These are phyloP conservation scores for Penicillium italicum DNA, from an alignment of 2,329 filamentous ascomycete species.

Conservation along the genomic window DNA sequence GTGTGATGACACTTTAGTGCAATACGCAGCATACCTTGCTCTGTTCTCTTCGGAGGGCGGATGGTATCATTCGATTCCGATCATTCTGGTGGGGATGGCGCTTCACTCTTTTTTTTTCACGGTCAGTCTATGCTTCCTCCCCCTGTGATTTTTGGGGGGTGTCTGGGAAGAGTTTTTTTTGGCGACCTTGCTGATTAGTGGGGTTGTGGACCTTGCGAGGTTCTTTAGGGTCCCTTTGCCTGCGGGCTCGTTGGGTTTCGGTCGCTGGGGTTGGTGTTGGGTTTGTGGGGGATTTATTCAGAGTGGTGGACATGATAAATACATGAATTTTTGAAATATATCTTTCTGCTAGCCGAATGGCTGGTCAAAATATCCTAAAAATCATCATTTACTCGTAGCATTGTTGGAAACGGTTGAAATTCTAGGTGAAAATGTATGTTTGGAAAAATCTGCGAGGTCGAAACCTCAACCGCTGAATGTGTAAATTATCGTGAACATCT, in stretches of 20 bases:
- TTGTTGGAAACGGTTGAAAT: not conserved
- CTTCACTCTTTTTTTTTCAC: constrained; percentile 54
- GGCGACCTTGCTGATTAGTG: constrained; percentile 38
- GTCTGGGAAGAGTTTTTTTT: constrained; percentile 24
- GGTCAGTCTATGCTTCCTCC: constrained; percentile 44
- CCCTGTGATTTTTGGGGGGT: constrained; percentile 4
- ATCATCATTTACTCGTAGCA: not conserved
- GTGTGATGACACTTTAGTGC: constrained; percentile 84
- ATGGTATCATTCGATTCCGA: constrained; percentile 82
- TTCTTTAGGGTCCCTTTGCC: constrained; percentile 8
- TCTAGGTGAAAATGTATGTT: not conserved
- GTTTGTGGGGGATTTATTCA: not conserved
- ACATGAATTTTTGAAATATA: not conserved
- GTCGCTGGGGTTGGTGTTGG: constrained; percentile 18
- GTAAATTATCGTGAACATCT: constrained; percentile 23
- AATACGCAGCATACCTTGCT: constrained; percentile 77
- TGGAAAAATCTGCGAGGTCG: constrained; percentile 6
- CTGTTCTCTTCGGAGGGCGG: constrained; percentile 34
- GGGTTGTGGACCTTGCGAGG: constrained; percentile 20
- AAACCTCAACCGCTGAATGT: constrained; percentile 18
- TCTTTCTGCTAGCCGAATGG: not conserved
- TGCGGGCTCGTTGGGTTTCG: constrained; percentile 6
- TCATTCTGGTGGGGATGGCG: constrained; percentile 81
- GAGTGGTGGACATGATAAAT: not conserved
- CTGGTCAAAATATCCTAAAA: not conserved